Conservation (phyloP, 2,329 filamentous ascomycete species). For the Orbilia brochopaga region DNA sequence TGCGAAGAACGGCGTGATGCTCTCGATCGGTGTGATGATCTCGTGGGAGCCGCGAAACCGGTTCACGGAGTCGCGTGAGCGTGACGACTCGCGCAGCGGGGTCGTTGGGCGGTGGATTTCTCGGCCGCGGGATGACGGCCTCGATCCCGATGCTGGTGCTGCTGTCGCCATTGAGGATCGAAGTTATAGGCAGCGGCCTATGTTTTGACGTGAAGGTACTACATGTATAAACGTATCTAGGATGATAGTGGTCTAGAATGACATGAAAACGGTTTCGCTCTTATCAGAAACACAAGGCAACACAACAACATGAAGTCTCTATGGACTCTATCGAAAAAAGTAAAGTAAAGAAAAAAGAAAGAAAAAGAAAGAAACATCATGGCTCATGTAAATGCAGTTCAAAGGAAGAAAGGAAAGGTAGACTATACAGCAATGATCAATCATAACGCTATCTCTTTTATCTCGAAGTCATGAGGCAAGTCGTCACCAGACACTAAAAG, state of each 20-base stretch:
- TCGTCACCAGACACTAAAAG: background rate
- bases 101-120: constrained; percentile 73
- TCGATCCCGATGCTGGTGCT: constrained; percentile 25
- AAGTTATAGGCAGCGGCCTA: background rate
- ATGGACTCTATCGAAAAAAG: background rate
- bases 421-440: too few relatives aligned
- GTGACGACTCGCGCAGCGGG: constrained; percentile 85
- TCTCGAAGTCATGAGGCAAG: too few relatives aligned
- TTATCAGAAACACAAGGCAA: constrained; percentile 18
- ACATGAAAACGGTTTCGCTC: background rate
- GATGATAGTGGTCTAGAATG: background rate
- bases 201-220: background rate
- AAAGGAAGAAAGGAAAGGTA: background rate
- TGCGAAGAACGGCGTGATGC: constrained; percentile 86
- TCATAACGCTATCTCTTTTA: too few relatives aligned
- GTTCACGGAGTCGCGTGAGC: constrained; percentile 83
- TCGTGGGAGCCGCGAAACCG: constrained; percentile 66
- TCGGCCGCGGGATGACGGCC: constrained; percentile 39
- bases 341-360: too few relatives aligned
- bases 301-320: constrained; percentile 7
- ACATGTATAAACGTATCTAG: constrained; percentile 5
- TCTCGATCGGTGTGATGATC: constrained; percentile 73
- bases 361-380: too few relatives aligned
- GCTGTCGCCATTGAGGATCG: constrained; percentile 12
- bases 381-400: background rate